Base-by-base conservation (phyloP, 176 grass and related monocot genomes). In the Calamus simplicifolius region DNA sequence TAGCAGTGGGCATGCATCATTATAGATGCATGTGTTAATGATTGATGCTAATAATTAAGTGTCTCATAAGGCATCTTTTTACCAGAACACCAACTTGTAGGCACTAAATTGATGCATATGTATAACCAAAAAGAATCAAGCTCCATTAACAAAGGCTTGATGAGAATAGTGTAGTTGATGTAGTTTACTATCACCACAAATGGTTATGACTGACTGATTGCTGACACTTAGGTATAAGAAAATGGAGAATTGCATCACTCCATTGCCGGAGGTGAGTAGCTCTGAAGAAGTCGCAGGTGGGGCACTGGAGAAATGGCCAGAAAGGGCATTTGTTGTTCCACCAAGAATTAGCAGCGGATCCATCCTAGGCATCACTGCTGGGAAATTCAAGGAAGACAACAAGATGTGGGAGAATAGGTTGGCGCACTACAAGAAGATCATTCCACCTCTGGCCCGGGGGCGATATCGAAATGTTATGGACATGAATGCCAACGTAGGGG, bases 391-490 rank as follows among this genome's bases (percentile, higher is more conserved):
- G 19, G 70, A 81, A 15, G 72, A 93, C 62, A 84, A 63, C 21
- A 88, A 84, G 48, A 23, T 84, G 61, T 93, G 89, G 89, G 78
- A 54, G 53, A 84, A 81, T 28, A 58, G 89, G 71, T 74, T 76
- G 54, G 72, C 66, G 49, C 48, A 87, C 73, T 88, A 93, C 29
- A 84, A 84, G 54, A 87, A 81, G 62, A 29, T 93, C 26, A 81
- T 93, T 74, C 80, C 77, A 50, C 80, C 80, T 58, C 57, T 93
- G 50, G 30, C 70, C 30, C 79, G 81, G 72, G 84, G 77, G 27
- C 62, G 80, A 29, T 93, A 84, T 53, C 82, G 89, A 69, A 93
- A 93, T 12, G 75, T 93, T 35, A 87, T 93, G 80, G 89, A 93
- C 74, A 93, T 93, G 89, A 66, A 84, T 17, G 72, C 83, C 15